Evolutionary conservation across 2,329 filamentous ascomycete genomes (phyloP).

Genomic region (Aspergillus sp.): DNA sequence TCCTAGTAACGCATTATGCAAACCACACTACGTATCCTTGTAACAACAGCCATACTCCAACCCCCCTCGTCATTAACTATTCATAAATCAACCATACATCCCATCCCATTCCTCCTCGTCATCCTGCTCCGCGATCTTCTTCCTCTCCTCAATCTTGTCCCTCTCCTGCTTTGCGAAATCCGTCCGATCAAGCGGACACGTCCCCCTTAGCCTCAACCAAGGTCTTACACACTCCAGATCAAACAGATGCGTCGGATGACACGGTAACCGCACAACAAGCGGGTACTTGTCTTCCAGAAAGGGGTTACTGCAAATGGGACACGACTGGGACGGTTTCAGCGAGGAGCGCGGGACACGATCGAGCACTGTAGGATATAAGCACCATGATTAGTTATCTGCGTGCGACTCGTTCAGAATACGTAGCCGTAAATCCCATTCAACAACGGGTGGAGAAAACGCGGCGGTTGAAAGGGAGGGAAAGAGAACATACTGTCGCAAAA

Average conservation of each 20-base stretch:
- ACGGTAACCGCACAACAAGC: slow-evolving; percentile 63
- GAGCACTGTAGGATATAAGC: slow-evolving; percentile 46
- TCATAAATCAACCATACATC: slow-evolving; percentile 40
- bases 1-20: not conserved
- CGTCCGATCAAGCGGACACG: slow-evolving; percentile 62
- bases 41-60: not conserved
- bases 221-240: slow-evolving; percentile 66
- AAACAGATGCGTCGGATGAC: slow-evolving; percentile 62
- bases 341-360: slow-evolving; percentile 58
- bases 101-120: slow-evolving; percentile 52
- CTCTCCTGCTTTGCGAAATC: slow-evolving; percentile 57
- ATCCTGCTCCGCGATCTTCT: slow-evolving; percentile 40
- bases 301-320: slow-evolving; percentile 61
- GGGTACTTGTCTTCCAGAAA: slow-evolving; percentile 64
- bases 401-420: not conserved
- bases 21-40: not conserved
- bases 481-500: slow-evolving; percentile 54
- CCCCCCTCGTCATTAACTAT: not conserved
- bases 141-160: slow-evolving; percentile 52
- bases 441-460: not conserved
- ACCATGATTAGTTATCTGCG: not conserved
- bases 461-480: not conserved
- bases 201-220: slow-evolving; percentile 64
- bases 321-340: slow-evolving; percentile 54
- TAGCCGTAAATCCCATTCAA: not conserved